Conservation (phyloP, 2,329 filamentous ascomycete species). For the Nemania serpens region DNA sequence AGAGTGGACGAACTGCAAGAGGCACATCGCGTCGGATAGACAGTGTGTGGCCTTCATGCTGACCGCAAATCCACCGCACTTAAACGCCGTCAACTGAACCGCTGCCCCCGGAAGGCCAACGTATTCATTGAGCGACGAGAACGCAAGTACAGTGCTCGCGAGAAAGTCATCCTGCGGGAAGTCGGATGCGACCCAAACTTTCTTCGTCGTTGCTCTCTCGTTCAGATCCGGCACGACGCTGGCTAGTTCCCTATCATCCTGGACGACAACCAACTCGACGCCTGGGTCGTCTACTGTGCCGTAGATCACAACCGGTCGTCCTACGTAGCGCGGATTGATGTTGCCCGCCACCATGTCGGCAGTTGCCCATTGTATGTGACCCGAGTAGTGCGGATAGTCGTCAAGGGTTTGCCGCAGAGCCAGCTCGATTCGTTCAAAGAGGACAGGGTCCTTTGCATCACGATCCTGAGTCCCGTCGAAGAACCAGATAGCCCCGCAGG, state of each 20-base stretch:
- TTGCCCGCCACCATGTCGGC: conserved; percentile 18
- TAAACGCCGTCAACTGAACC: conserved; percentile 44
- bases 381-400: conserved; percentile 49
- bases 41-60: conserved; percentile 50
- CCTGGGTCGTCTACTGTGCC: conserved; percentile 47
- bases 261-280: conserved; percentile 45
- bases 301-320: conserved; percentile 45
- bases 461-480: conserved; percentile 39
- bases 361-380: conserved; percentile 46
- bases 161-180: conserved; percentile 44
- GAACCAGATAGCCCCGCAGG: conserved; percentile 51
- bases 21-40: conserved; percentile 50
- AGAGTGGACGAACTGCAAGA: conserved; percentile 49
- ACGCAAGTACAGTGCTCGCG: conserved; percentile 41
- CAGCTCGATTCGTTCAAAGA: conserved; percentile 29
- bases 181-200: conserved; percentile 43
- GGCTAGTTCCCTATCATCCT: conserved; percentile 36
- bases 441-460: conserved; percentile 22
- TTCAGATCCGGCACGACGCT: conserved; percentile 40
- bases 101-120: conserved; percentile 40
- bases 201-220: conserved; percentile 28
- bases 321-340: conserved; percentile 36
- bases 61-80: conserved; percentile 48
- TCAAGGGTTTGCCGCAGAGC: conserved; percentile 44
- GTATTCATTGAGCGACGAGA: conserved; percentile 39